Conservation (phyloP, 2,329 filamentous ascomycete genomes). For the Byssoonygena ceratinophila region DNA sequence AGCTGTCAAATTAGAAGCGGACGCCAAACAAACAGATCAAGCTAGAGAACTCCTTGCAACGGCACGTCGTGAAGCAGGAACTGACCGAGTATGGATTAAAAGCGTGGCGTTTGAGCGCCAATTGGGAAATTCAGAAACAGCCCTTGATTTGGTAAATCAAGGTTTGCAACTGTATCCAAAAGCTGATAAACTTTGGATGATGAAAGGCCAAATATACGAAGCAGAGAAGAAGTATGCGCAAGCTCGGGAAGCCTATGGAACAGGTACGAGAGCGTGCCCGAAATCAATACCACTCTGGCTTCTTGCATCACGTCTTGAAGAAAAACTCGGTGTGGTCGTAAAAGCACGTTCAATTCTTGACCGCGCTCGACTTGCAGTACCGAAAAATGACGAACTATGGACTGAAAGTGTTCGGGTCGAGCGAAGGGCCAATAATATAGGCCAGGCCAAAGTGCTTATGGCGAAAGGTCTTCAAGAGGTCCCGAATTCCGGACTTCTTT, state of each 20-base stretch:
- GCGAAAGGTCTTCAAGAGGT: constrained; percentile 85
- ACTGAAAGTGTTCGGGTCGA: constrained; percentile 91
- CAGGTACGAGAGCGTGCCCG: constrained; percentile 77
- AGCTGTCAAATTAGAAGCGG: constrained; percentile 90
- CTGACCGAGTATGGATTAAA: constrained; percentile 95
- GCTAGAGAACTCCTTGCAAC: constrained; percentile 71
- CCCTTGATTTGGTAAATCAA: constrained; percentile 77
- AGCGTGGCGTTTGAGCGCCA: constrained; percentile 88
- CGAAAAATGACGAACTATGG: constrained; percentile 76
- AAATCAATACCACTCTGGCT: constrained; percentile 82
- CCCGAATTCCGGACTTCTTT: constrained; percentile 74
- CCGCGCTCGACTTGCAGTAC: constrained; percentile 74
- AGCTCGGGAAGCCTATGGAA: constrained; percentile 79
- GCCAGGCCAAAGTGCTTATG: constrained; percentile 85
- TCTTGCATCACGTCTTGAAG: constrained; percentile 77
- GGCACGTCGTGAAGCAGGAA: constrained; percentile 79
- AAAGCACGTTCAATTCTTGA: constrained; percentile 93
- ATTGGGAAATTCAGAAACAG: constrained; percentile 64
- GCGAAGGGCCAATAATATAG: constrained; percentile 62
- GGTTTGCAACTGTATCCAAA: constrained; percentile 78
- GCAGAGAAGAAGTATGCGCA: constrained; percentile 65
- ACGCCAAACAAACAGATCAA: constrained; percentile 70
- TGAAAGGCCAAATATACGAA: constrained; percentile 97
- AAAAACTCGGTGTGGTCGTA: constrained; percentile 68
- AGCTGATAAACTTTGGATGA: constrained; percentile 88